Evolutionary conservation across 176 grass and related monocot species (phyloP), one percentile per base, ranked within the genome.

Genomic region (Carex kokanica): DNA sequence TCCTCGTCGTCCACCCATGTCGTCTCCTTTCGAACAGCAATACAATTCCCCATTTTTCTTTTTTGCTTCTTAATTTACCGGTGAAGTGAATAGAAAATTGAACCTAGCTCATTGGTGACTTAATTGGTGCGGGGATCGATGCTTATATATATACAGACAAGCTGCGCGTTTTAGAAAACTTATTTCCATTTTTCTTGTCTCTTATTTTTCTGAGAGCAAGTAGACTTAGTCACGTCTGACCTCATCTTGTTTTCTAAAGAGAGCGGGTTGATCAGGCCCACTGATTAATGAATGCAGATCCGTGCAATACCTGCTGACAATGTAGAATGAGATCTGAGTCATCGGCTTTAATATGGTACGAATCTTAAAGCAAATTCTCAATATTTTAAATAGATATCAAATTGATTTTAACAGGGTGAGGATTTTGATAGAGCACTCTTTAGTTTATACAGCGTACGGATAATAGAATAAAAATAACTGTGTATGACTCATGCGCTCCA

Each of bases 1-100:
- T 90, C 90, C 68, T 90, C 88, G 0, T 56, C 72, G 1, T 74
- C 64, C 16, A 86, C 87, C 87, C 84, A 91, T 72, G 91, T 86
- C 66, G 34, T 88, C 2, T 87, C 87, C 18, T 79, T 64, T 10
- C 75, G 74, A 57, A 82, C 66, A 54, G 86, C 55, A 55, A 88
- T 78, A 79, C 92, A 94, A 73, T 92, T 92, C 23, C 90, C 90
- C 92, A 94, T 92, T 16, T 36, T 24, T 34, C 6, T 21, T 25
- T 56, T 23, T 40, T 25, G 31, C 17, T 13, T 13, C 16, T 31
- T 43, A 43, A 43, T 32, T 38, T 14, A 23, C 11, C 0, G 41
- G 23, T 45, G 41, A 49, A 74, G 70, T 74, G 41, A 11, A 51
- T 24, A 14, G 11, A 73, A 10, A 49, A 34, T 2, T 32, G 9